These are phyloP conservation scores for Musa beccarii DNA, from an alignment of 176 grass and related monocot species.

Conservation along the genomic window DNA sequence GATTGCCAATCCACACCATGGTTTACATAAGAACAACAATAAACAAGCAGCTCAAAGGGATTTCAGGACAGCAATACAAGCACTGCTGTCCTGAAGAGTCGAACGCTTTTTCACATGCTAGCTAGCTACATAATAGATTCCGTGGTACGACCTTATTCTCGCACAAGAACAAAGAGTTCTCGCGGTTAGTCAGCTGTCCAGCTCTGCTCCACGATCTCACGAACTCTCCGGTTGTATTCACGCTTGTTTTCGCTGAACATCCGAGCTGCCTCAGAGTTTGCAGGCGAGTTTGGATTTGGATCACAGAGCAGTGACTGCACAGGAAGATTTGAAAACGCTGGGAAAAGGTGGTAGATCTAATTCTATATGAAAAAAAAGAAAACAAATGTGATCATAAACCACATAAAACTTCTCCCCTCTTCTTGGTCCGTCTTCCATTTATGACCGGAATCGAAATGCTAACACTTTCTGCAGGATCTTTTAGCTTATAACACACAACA, in stretches of 20 bases:
- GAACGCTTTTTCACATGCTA: neutral
- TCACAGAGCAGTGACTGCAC: conserved; percentile 78
- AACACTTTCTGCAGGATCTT: too few species aligned
- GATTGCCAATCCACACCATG: neutral
- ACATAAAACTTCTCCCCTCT: neutral
- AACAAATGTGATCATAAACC: neutral
- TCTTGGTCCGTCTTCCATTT: too few species aligned
- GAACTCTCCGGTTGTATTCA: conserved; percentile 83
- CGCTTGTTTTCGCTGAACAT: conserved; percentile 89
- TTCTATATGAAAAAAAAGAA: neutral
- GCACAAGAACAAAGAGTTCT: neutral
- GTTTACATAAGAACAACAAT: conserved; percentile 1
- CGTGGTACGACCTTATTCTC: neutral
- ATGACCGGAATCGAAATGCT: too few species aligned
- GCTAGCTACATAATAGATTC: neutral
- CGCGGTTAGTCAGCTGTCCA: conserved; percentile 67
- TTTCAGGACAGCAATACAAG: neutral
- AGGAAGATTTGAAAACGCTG: neutral
- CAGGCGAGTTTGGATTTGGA: conserved; percentile 86
- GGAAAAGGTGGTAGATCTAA: neutral
- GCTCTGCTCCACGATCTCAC: conserved; percentile 85
- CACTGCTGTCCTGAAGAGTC: neutral
- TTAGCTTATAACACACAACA: too few species aligned
- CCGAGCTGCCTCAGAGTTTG: conserved; percentile 84
- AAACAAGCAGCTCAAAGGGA: neutral